Percentiles rank a stretch among this genome's conserved stretches.
Conservation (phyloP, 352 stramenopile species). For the Globisporangium cystogenes region DNA sequence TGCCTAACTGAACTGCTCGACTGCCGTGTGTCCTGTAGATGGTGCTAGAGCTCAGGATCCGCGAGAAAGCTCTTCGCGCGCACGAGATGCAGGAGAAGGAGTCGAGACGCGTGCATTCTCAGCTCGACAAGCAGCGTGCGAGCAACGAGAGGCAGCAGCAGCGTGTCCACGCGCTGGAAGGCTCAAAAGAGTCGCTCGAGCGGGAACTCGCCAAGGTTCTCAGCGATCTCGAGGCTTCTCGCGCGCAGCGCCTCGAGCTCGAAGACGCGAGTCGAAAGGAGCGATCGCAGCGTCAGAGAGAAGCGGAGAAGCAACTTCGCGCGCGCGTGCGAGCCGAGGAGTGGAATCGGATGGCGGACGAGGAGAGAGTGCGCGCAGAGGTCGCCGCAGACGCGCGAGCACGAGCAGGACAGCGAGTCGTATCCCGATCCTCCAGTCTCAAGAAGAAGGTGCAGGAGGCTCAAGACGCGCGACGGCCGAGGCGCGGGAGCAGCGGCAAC, state of each 20-base stretch:
- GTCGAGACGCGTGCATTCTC: slow-evolving; percentile 13
- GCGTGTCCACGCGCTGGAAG: slow-evolving; percentile 18
- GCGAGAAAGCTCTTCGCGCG: slow-evolving; percentile 19
- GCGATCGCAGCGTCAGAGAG: slow-evolving; percentile 32
- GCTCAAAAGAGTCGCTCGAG: slow-evolving; percentile 26
- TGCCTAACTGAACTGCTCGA: not conserved
- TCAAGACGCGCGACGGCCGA: slow-evolving; percentile 6
- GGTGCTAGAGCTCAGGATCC: slow-evolving; percentile 29
- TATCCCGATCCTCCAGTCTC: slow-evolving; percentile 19
- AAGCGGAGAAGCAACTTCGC: slow-evolving; percentile 40
- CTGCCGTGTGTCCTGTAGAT: slow-evolving; percentile 17
- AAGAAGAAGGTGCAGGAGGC: slow-evolving; percentile 24
- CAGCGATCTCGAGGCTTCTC: slow-evolving; percentile 15
- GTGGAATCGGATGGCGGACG: slow-evolving; percentile 35
- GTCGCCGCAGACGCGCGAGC: slow-evolving; percentile 35
- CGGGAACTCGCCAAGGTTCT: slow-evolving; percentile 25
- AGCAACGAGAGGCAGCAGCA: slow-evolving; percentile 16
- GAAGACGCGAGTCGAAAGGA: slow-evolving; percentile 39
- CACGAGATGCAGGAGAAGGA: slow-evolving; percentile 26
- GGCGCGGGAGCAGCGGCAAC: slow-evolving; percentile 17
- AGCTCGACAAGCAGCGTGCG: slow-evolving; percentile 11
- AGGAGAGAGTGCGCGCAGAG: slow-evolving; percentile 39
- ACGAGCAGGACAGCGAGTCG: slow-evolving; percentile 41
- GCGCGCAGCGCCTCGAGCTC: slow-evolving; percentile 31
- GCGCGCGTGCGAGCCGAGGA: slow-evolving; percentile 42